phyloP scores from a whole-genome alignment of 495 filamentous ascomycete genomes.

The Podospora conica region DNA sequence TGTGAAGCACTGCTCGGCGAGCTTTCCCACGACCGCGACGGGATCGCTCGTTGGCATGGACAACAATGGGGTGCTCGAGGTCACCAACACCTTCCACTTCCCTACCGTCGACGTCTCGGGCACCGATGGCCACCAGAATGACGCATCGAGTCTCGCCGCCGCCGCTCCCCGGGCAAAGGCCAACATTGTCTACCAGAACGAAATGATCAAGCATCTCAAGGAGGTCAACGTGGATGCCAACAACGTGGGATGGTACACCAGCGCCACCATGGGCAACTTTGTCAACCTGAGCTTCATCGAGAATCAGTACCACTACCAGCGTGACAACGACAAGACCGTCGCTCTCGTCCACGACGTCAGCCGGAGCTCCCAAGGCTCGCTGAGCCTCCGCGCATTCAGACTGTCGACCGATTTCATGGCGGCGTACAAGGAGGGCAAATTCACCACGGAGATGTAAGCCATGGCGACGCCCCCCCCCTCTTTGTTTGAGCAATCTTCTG shows the following conservation, averaged over 20 bases:
- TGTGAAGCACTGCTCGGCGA: slow-evolving; percentile 82
- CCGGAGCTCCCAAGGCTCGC: slow-evolving; percentile 82
- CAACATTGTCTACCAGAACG: slow-evolving; percentile 82
- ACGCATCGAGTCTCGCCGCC: slow-evolving; percentile 69
- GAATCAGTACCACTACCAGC: slow-evolving; percentile 97
- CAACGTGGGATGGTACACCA: slow-evolving; percentile 97
- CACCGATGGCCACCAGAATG: slow-evolving; percentile 73
- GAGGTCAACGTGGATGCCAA: slow-evolving; percentile 99
- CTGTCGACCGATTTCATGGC: slow-evolving; percentile 84
- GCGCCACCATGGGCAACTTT: slow-evolving; percentile 97
- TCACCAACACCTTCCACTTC: slow-evolving; percentile 95
- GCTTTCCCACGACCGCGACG: slow-evolving; percentile 84
- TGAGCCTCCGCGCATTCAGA: slow-evolving; percentile 86
- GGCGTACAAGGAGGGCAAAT: slow-evolving; percentile 93
- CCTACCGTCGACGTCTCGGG: slow-evolving; percentile 70
- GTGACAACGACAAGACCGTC: slow-evolving; percentile 89
- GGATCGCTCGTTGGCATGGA: slow-evolving; percentile 93
- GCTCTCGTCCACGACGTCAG: slow-evolving; percentile 92
- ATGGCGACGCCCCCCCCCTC: not conserved
- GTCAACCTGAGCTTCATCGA: slow-evolving; percentile 91
- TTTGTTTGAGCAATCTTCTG: slow-evolving; percentile 11
- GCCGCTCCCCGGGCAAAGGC: slow-evolving; percentile 88
- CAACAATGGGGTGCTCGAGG: slow-evolving; percentile 68
- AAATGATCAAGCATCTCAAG: slow-evolving; percentile 93
- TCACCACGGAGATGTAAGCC: slow-evolving; percentile 84